Base-by-base conservation (phyloP, 352 stramenopile genomes). In the Pseudoperonospora humuli region DNA sequence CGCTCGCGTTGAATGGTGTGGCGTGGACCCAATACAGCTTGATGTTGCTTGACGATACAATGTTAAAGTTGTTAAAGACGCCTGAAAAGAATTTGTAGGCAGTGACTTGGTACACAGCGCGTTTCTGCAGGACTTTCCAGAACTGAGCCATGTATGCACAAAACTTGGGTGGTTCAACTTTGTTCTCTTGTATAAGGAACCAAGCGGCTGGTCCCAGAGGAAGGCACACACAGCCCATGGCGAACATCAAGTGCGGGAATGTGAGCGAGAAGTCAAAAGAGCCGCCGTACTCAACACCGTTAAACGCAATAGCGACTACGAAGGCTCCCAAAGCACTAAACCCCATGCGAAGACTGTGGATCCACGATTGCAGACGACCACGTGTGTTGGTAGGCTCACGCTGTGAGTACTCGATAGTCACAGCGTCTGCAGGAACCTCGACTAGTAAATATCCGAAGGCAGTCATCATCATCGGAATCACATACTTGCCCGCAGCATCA, bases 381-480 rank as follows among this genome's bases (percentile, higher is more conserved):
- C 75, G 61, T 11, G 60, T 72, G 8, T 58, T 60, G 1, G 62
- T 31, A 0, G 66, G 72, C 34, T 89, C 72, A 17, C 70, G 58
- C 50, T 85, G 58, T 39, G 69, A 57, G 29, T 69, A 63, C 54
- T 86, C 71, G 7, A 90, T 74, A 4, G 77, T 61, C 21, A 86
- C 60, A 0, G 79, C 71, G 20, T 88, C 75, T 2, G 70, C 61
- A 2, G 73, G 54, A 6, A 83, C 71, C 21, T 88, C 70, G 2
- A 64, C 48, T 15, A 84, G 29, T 9, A 88, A 45, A 50, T 77
- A 88, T 7, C 76, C 73, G 36, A 86, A 77, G 0, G 71, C 53
- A n/a, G 70, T 64, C 19, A 86, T 52, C 74, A 84, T 85, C 73
- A 86, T 84, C 11, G 63, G 67, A 28, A 86, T 58, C 17, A 88